Conservation (phyloP, 768 basidiomycete genomes). For the Tylopilus felleus region DNA sequence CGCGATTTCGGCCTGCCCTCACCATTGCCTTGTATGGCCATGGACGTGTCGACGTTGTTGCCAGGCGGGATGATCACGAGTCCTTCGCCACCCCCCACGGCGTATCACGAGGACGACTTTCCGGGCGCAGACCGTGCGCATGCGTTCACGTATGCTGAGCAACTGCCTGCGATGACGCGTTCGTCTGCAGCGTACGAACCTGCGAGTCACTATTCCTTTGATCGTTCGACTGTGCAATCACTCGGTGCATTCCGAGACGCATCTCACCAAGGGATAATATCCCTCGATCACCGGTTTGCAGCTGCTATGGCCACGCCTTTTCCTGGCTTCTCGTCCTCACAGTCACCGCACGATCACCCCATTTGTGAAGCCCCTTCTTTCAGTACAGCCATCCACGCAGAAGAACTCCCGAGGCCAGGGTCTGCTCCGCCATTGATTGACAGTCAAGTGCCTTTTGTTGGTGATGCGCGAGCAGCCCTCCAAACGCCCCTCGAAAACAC, state of each 20-base stretch:
- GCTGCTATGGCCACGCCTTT: constrained; percentile 26
- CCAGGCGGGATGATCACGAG: constrained; percentile 14
- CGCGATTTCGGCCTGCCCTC: constrained; percentile 10
- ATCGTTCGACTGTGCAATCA: constrained; percentile 20
- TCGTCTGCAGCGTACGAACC: constrained; percentile 8
- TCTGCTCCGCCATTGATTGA: constrained; percentile 30
- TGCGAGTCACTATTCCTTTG: constrained; percentile 9
- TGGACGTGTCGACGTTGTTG: constrained; percentile 12
- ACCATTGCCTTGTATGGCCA: constrained; percentile 12
- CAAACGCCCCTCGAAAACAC: constrained; percentile 15
- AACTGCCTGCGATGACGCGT: constrained; percentile 13
- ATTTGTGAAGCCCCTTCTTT: constrained; percentile 26
- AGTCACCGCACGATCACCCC: constrained; percentile 29
- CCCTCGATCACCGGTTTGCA: constrained; percentile 26
- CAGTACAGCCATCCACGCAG: constrained; percentile 21
- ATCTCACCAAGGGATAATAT: constrained; percentile 15
- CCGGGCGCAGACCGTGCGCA: constrained; percentile 13
- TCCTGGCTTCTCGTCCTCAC: constrained; percentile 30
- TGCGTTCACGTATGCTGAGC: constrained; percentile 15
- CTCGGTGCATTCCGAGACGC: constrained; percentile 16
- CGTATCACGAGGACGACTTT: constrained; percentile 25
- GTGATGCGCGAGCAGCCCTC: constrained; percentile 25
- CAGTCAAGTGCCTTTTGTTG: constrained; percentile 27
- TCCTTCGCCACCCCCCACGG: constrained; percentile 22
- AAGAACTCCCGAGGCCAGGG: constrained; percentile 27